phyloP scores from a whole-genome alignment of 148 eudicot species.

The Arbutus unedo region DNA sequence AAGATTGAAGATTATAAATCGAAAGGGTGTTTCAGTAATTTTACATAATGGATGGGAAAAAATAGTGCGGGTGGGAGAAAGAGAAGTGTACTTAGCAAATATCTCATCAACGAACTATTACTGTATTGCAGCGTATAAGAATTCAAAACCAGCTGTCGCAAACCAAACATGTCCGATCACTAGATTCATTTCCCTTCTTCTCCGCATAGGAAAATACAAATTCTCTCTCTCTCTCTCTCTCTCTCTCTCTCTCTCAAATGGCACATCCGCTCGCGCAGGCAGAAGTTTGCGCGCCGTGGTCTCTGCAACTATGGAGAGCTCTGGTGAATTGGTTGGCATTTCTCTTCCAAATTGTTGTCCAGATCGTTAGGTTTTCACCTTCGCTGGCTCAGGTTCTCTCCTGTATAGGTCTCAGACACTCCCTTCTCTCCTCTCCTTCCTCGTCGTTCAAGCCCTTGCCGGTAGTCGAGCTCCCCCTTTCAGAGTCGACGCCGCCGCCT shows the following conservation, averaged over 20 bases:
- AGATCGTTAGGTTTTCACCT: constrained; percentile 43
- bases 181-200: too few species aligned
- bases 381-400: constrained; percentile 40
- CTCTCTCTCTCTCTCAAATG: background rate
- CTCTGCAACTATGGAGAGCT: constrained; percentile 49
- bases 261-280: constrained; percentile 34
- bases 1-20: too few species aligned
- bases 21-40: too few species aligned
- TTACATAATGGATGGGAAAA: too few species aligned
- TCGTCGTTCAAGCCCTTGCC: constrained; percentile 48
- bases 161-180: background rate
- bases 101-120: too few species aligned
- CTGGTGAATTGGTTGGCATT: constrained; percentile 51
- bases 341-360: constrained; percentile 45
- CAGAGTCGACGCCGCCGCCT: constrained; percentile 20
- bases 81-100: too few species aligned
- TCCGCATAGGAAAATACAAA: too few species aligned
- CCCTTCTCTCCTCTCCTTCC: constrained; percentile 37
- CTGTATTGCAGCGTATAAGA: background rate
- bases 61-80: too few species aligned
- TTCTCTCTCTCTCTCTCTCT: background rate
- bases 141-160: background rate
- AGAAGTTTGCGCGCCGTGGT: constrained; percentile 40
- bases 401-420: constrained; percentile 31
- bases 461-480: constrained; percentile 41